Conservation (phyloP, 2,329 filamentous ascomycete species). For the Thermomyces lanuginosus region DNA sequence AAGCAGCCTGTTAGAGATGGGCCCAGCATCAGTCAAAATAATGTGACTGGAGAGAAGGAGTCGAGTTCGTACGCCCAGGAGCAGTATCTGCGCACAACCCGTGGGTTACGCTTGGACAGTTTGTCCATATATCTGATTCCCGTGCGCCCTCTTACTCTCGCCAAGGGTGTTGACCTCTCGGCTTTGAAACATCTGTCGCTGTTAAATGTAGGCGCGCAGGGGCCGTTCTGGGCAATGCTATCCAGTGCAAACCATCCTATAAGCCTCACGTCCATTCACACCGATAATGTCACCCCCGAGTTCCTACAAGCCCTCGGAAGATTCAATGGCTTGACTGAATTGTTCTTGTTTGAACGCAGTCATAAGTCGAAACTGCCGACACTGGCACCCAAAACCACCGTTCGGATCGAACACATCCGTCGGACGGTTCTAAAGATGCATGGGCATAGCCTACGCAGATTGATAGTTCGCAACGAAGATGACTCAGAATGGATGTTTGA, state of each 20-base stretch:
- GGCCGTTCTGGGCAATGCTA: conserved; percentile 42
- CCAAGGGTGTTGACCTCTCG: conserved; percentile 40
- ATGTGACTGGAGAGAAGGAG: conserved; percentile 3
- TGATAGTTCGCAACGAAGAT: conserved; percentile 45
- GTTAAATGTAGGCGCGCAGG: conserved; percentile 47
- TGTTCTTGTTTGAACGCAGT: conserved; percentile 43
- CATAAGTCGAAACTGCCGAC: conserved; percentile 37
- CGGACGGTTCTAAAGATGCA: conserved; percentile 43
- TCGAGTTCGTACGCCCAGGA: too few species aligned
- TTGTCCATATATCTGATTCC: conserved; percentile 45
- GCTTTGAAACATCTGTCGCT: conserved; percentile 42
- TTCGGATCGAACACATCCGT: conserved; percentile 43
- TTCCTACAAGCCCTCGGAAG: conserved; percentile 34
- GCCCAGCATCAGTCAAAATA: not conserved
- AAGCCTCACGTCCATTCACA: conserved; percentile 42
- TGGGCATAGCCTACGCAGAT: conserved; percentile 34
- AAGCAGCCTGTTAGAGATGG: conserved; percentile 4
- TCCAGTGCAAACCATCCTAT: conserved; percentile 41
- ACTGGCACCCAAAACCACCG: conserved; percentile 35
- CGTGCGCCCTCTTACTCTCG: conserved; percentile 41
- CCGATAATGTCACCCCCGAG: conserved; percentile 42
- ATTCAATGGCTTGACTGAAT: conserved; percentile 38
- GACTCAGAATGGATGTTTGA: conserved; percentile 37
- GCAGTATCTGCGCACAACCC: conserved; percentile 43
- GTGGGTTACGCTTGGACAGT: conserved; percentile 41